Conservation (phyloP, 2,329 filamentous ascomycete species). For the Fusarium ramigenum region DNA sequence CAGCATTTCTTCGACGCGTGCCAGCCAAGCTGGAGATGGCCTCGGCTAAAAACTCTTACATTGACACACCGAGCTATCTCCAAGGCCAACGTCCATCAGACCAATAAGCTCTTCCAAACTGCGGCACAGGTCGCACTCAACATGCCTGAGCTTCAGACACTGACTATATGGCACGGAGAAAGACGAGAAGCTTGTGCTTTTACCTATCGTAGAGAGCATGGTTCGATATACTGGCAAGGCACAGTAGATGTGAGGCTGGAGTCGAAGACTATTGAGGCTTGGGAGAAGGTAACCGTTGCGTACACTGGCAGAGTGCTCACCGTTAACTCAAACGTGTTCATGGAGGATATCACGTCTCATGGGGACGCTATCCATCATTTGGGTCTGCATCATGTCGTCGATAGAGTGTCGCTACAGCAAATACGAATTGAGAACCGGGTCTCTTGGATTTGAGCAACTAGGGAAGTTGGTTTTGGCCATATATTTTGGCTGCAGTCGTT, state of each 20-base stretch:
- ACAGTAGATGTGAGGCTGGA: slow-evolving; percentile 1
- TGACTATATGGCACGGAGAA: slow-evolving; percentile 22
- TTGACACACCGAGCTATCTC: not conserved
- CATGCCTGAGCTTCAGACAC: slow-evolving; percentile 15
- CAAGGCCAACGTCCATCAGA: not conserved
- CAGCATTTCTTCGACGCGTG: slow-evolving; percentile 1
- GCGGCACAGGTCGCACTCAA: not conserved
- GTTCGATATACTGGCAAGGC: slow-evolving; percentile 13
- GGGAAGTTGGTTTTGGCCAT: accelerated
- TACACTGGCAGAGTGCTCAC: not conserved
- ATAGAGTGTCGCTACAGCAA: slow-evolving; percentile 9
- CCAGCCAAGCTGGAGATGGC: not conserved
- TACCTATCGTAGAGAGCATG: not conserved
- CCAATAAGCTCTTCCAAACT: not conserved
- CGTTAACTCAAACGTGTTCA: not conserved
- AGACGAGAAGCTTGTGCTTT: slow-evolving; percentile 17
- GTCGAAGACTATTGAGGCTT: not conserved
- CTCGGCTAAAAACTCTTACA: not conserved
- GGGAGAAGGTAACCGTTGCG: not conserved
- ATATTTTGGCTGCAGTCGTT: too few relatives aligned
- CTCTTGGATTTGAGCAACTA: accelerated
- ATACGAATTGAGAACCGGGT: slow-evolving; percentile 14
- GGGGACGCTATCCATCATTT: slow-evolving; percentile 25
- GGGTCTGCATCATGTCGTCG: slow-evolving; percentile 11
- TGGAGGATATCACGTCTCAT: slow-evolving; percentile 8